Conservation (phyloP, 2,329 filamentous ascomycete genomes). For the Paecilomyces sp. region DNA sequence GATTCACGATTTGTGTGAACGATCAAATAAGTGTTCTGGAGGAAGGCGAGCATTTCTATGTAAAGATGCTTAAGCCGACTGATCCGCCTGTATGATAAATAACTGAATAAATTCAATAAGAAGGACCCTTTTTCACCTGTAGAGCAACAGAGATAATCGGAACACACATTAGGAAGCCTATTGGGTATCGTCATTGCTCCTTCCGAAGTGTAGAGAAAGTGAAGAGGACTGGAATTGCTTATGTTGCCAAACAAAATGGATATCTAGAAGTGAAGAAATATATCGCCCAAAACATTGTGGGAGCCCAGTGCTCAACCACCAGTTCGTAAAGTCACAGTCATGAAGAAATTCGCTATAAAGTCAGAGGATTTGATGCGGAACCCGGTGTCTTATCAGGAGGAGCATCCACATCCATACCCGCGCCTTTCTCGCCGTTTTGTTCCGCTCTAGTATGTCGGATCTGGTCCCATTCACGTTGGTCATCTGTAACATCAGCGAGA, state of each 20-base stretch:
- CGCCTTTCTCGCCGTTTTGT: neutral
- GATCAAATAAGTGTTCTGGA: conserved; percentile 34
- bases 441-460: neutral
- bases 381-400: neutral
- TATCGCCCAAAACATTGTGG: neutral
- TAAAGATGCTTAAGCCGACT: conserved; percentile 31
- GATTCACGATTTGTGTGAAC: conserved; percentile 29
- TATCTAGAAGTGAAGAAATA: neutral
- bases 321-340: neutral
- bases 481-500: conserved; percentile 11
- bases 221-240: neutral
- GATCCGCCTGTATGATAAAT: conserved; percentile 8
- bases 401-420: neutral
- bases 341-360: neutral
- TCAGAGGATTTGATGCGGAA: neutral
- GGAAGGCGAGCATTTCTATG: conserved; percentile 37
- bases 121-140: neutral
- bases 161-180: no score
- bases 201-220: neutral
- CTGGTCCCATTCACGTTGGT: conserved; percentile 8
- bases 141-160: neutral
- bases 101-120: neutral
- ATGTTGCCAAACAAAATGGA: neutral
- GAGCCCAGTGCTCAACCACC: neutral
- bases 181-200: no score